Conservation (phyloP, 257 asterid species). For the Capsicum pubescens region DNA sequence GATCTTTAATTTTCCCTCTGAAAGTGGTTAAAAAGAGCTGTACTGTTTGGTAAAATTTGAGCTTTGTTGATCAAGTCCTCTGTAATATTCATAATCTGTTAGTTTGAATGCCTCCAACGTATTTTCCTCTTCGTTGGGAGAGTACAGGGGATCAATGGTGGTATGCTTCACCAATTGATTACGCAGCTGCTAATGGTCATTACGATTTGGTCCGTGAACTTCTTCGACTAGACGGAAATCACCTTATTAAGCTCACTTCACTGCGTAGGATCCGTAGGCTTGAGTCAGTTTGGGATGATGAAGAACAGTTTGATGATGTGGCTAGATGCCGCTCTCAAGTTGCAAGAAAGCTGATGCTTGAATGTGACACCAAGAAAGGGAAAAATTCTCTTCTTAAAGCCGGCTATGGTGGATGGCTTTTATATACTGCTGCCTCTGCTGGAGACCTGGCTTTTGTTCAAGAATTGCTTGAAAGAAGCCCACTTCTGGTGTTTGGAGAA, state of each 20-base stretch:
- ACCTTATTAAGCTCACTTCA: constrained; percentile 83
- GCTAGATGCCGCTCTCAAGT: constrained; percentile 76
- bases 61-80: constrained; percentile 29
- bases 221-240: constrained; percentile 91
- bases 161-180: constrained; percentile 97
- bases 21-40: not conserved
- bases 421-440: constrained; percentile 95
- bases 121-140: constrained; percentile 97
- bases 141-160: constrained; percentile 99
- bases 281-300: constrained; percentile 99
- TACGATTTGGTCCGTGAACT: constrained; percentile 85
- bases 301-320: constrained; percentile 79
- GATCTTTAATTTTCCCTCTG: not conserved
- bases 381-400: constrained; percentile 67
- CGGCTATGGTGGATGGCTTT: constrained; percentile 94
- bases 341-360: constrained; percentile 62
- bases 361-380: constrained; percentile 65
- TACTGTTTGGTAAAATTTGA: not conserved
- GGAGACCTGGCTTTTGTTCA: constrained; percentile 73
- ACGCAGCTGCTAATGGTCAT: constrained; percentile 98
- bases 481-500: constrained; percentile 87
- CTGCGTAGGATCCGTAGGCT: constrained; percentile 86
- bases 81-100: not conserved
- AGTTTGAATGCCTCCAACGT: constrained; percentile 59
- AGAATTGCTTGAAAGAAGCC: constrained; percentile 74